A percentile compares a stretch with the other conserved stretches of the same genome.
Conservation (phyloP, 148 eudicot species). For the Chenopodium album region DNA sequence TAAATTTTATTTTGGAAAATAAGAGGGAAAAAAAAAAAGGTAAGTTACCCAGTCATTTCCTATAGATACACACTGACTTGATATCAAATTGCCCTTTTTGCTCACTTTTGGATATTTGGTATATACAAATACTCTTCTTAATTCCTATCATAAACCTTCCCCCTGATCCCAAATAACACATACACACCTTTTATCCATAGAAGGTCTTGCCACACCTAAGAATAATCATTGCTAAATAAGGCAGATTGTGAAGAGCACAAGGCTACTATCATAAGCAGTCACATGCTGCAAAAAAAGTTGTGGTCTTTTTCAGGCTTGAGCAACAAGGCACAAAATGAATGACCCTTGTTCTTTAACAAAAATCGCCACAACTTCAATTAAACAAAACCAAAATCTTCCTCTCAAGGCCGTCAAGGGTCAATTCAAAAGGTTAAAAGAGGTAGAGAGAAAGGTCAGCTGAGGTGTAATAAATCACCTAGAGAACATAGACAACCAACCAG, state of each 20-base stretch:
- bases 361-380: background rate
- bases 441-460: background rate
- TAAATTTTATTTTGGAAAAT: too few species aligned
- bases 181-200: background rate
- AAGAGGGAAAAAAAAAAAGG: background rate
- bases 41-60: background rate
- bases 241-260: background rate
- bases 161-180: background rate
- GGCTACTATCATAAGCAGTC: background rate
- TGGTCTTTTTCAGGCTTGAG: background rate
- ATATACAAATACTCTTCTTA: background rate
- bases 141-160: background rate
- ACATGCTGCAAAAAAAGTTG: background rate
- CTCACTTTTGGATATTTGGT: background rate
- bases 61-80: background rate
- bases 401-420: background rate
- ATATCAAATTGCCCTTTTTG: background rate
- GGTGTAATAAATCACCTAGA: background rate
- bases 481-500: background rate
- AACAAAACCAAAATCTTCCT: background rate
- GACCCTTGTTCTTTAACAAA: background rate
- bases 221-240: background rate
- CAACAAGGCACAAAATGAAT: background rate
- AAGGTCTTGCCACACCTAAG: background rate
- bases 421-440: background rate